These are phyloP conservation scores for Mucor sp. DNA, from an alignment of 371 early-diverging fungal genomes.

Conservation along the genomic window DNA sequence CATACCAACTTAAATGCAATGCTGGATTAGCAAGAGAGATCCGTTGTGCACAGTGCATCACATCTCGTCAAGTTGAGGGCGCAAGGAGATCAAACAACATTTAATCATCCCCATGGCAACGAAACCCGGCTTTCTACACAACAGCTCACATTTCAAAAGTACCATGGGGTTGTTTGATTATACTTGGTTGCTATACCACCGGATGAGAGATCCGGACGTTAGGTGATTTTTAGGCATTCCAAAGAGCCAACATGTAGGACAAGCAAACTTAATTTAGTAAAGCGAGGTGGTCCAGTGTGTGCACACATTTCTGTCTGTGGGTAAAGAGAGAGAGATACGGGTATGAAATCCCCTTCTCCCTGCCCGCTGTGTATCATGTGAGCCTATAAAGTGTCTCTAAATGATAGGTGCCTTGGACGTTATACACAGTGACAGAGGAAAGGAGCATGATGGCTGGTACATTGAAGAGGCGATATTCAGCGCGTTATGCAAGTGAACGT, in stretches of 20 bases:
- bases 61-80: not conserved
- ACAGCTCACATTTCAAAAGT: not conserved
- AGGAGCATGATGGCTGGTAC: too few relatives aligned
- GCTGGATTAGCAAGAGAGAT: not conserved
- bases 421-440: not conserved
- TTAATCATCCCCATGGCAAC: not conserved
- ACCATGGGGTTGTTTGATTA: not conserved
- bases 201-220: conserved; percentile 7
- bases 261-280: not conserved
- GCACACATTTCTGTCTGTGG: conserved; percentile 1
- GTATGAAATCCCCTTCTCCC: not conserved
- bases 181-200: not conserved
- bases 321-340: not conserved
- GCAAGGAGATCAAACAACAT: not conserved
- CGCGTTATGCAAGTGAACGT: not conserved
- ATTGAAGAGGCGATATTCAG: not conserved
- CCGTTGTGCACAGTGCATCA: not conserved
- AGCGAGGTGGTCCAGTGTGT: not conserved
- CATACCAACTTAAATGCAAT: not conserved
- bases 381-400: not conserved
- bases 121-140: too few relatives aligned
- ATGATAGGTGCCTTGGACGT: not conserved
- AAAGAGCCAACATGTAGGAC: not conserved
- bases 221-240: not conserved
- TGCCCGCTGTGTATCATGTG: not conserved